phyloP scores from a whole-genome alignment of 1,139 yeast genomes.

The Debaryomyces sp. region DNA sequence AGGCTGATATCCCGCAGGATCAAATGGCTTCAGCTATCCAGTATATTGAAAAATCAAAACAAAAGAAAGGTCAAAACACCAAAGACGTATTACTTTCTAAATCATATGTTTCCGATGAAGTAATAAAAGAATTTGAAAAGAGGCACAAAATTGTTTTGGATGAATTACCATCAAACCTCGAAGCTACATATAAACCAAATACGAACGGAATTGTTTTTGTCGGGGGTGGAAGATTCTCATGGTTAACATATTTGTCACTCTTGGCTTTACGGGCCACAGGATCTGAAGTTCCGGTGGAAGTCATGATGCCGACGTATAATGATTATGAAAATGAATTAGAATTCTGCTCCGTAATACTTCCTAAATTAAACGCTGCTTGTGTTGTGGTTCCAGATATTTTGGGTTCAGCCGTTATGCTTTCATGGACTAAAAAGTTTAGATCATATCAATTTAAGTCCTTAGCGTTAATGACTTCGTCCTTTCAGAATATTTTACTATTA shows the following conservation, averaged over 20 bases:
- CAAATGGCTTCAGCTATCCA: conserved; percentile 24
- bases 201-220: conserved; percentile 39
- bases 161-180: conserved; percentile 28
- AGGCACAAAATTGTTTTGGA: conserved; percentile 28
- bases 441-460: conserved; percentile 46
- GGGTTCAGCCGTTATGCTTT: conserved; percentile 27
- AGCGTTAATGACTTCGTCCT: conserved; percentile 42
- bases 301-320: conserved; percentile 35
- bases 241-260: conserved; percentile 42
- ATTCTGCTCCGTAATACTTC: conserved; percentile 29
- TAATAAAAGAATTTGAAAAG: conserved; percentile 23
- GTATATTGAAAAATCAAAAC: conserved; percentile 25
- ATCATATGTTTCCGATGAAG: conserved; percentile 29
- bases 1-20: conserved; percentile 15
- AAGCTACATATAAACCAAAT: conserved; percentile 26
- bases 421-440: conserved; percentile 30
- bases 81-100: conserved; percentile 32
- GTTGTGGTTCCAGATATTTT: conserved; percentile 38
- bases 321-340: conserved; percentile 34
- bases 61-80: conserved; percentile 26
- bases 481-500: conserved; percentile 43
- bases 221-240: conserved; percentile 43
- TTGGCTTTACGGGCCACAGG: conserved; percentile 38
- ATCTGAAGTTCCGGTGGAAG: conserved; percentile 39
- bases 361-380: conserved; percentile 31